These are phyloP conservation scores for Umbelopsis sp. DNA, from an alignment of 192 early-diverging fungal genomes.

Conservation along the genomic window DNA sequence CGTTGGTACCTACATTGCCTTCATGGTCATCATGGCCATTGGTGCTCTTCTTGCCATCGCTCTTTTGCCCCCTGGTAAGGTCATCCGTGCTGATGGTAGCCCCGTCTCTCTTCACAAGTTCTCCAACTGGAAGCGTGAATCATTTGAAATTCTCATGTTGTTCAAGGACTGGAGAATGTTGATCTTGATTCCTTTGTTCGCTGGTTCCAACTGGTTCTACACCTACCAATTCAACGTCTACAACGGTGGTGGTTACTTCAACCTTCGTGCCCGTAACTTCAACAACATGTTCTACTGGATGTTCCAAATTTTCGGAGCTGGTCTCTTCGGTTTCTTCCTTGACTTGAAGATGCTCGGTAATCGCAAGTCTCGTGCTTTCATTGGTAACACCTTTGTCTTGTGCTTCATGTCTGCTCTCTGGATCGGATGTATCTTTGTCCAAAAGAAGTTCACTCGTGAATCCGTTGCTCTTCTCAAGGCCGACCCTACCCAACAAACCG, in stretches of 20 bases:
- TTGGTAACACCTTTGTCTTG: constrained; percentile 55
- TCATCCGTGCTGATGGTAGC: constrained; percentile 71
- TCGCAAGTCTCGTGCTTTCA: constrained; percentile 66
- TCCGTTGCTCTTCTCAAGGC: constrained; percentile 13
- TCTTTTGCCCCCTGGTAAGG: constrained; percentile 59
- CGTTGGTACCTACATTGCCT: constrained; percentile 75
- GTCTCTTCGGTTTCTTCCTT: constrained; percentile 65
- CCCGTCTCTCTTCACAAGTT: constrained; percentile 69
- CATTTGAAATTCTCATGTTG: constrained; percentile 53
- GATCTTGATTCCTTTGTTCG: constrained; percentile 68
- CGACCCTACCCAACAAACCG: constrained; percentile 22
- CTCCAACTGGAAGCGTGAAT: constrained; percentile 65
- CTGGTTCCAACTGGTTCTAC: constrained; percentile 83
- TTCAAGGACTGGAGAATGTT: constrained; percentile 70
- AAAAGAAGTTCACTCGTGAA: constrained; percentile 52
- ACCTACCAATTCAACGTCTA: constrained; percentile 69
- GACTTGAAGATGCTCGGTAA: constrained; percentile 55
- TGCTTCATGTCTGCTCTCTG: constrained; percentile 62
- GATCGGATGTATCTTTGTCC: constrained; percentile 64
- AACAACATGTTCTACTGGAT: constrained; percentile 81
- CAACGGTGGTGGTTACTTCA: constrained; percentile 68
- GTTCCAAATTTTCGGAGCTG: constrained; percentile 73
- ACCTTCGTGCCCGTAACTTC: constrained; percentile 67
- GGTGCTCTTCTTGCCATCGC: constrained; percentile 61
- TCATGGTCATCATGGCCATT: constrained; percentile 68